These are phyloP conservation scores for Syncephalastrum sp. DNA, from an alignment of 371 early-diverging fungal genomes.

Conservation along the genomic window DNA sequence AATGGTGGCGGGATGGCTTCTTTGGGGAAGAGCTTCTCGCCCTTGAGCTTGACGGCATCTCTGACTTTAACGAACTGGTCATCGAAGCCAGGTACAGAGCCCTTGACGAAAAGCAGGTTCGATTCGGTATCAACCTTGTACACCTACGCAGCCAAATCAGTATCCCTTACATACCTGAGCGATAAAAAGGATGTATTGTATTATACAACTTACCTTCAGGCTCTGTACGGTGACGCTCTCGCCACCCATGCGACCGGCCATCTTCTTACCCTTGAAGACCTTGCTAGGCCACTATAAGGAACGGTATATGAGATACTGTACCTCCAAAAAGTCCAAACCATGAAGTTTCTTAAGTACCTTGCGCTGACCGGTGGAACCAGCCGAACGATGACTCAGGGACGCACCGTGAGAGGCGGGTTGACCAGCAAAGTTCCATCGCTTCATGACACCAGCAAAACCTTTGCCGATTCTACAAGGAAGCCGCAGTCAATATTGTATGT, in stretches of 20 bases:
- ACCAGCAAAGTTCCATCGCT: conserved; percentile 94
- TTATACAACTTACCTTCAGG: conserved; percentile 53
- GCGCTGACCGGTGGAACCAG: conserved; percentile 95
- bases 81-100: conserved; percentile 88
- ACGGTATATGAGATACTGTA: background rate
- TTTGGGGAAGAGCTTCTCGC: conserved; percentile 66
- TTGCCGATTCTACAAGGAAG: conserved; percentile 73
- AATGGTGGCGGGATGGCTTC: conserved; percentile 71
- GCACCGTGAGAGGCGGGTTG: conserved; percentile 93
- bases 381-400: conserved; percentile 87
- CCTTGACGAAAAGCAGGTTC: conserved; percentile 90
- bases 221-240: conserved; percentile 79
- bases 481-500: background rate
- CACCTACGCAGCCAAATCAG: conserved; percentile 35
- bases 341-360: conserved; percentile 48
- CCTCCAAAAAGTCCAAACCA: background rate
- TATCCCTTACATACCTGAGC: background rate
- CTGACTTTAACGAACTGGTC: conserved; percentile 80
- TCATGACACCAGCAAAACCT: conserved; percentile 98
- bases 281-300: conserved; percentile 74
- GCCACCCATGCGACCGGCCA: conserved; percentile 96
- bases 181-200: background rate
- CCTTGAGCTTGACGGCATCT: conserved; percentile 84
- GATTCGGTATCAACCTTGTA: conserved; percentile 86
- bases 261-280: conserved; percentile 96